Evolutionary conservation across 345 rosid species (phyloP), one percentile per base, ranked within the genome.

Genomic region (Boechera divaricarpa): DNA sequence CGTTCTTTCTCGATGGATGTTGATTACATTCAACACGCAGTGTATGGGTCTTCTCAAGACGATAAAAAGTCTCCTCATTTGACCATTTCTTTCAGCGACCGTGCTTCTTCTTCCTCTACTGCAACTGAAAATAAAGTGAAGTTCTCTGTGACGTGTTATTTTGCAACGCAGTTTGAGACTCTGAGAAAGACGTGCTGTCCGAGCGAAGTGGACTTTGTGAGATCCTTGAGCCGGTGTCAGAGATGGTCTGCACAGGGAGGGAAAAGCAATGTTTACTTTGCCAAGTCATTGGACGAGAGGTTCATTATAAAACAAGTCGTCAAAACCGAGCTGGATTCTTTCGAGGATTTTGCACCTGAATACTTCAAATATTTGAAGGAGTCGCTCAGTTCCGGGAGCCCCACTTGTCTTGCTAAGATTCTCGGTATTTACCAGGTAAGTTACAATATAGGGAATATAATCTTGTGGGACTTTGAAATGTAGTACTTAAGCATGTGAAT

Each of bases 201-300:
- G 7, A 84, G 77, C 42, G 89, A 87, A 74, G 82, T 93, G 32
- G 97, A 96, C 82, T 90, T 91, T 59, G 80, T 96, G 54, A 84
- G 95, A 57, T 96, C 98, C 16, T 74, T 96, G 86, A 90, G 97
- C 77, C 97, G 98, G 42, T 87, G 96, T 67, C 88, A 79, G 73
- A 90, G 83, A 76, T 96, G 99, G 99, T 85, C 82, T 71, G 99
- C 98, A 4, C 95, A 96, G 80, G 99, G 99, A 68, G 99, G 99
- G 10, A 93, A 96, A 81, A 93, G 96, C 85, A 96, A 93, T 63
- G 99, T 91, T 11, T 93, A 91, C 77, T 96, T 96, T 35, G 98
- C 97, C 24, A 96, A 87, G 83, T 90, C 99, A 6, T 77, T 93
- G 79, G 98, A 93, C 75, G 98, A 93, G 83, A 88, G 99, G 83